Evolutionary conservation across 371 early-diverging fungal genomes (phyloP), one percentile per base, ranked within the genome.

Genomic region (Chytridiales sp.): DNA sequence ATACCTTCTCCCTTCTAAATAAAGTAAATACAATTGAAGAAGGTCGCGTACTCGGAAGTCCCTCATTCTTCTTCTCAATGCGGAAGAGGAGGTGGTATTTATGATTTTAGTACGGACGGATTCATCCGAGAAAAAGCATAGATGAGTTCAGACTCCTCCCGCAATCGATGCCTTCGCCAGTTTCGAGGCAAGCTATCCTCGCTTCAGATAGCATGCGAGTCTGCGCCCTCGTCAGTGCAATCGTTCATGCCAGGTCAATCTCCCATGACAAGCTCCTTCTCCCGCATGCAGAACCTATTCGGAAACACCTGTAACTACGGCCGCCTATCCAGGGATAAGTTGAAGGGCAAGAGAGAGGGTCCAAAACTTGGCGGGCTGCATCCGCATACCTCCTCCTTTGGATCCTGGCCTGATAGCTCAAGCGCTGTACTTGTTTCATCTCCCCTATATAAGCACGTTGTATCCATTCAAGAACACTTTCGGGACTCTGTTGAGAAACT

Each of bases 371-470:
- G 13, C 11, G 26, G 30, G 8, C 9, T 32, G 21, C 17, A 26
- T 15, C 48, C 15, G 5, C 13, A 4, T 13, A 15, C 4, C 11
- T n/a, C 11, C 11, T 11, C 13, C 11, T 8, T 19, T 44, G 8
- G 46, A 44, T 9, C 24, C 21, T 19, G 21, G 31, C 38, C 21
- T 13, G 13, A 19, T 9, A 29, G 22, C 26, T 5, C 26, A 29
- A 13, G 22, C 31, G 26, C 32, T n/a, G 15, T 36, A 35, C 35
- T 35, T 38, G 15, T 31, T 51, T 26, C 38, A 4, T 51, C 52
- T 4, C 52, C 52, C n/a, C 17, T 51, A 4, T 51, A 51, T 36
- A 51, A 51, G 36, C 30, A 35, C 26, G 52, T 51, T 4, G 52
- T 51, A 9, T 19, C 52, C 4, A 22, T 51, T 4, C 52, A 51